Conservation (phyloP, 2,329 filamentous ascomycete genomes). For the Chrysoporthe cubensis region DNA sequence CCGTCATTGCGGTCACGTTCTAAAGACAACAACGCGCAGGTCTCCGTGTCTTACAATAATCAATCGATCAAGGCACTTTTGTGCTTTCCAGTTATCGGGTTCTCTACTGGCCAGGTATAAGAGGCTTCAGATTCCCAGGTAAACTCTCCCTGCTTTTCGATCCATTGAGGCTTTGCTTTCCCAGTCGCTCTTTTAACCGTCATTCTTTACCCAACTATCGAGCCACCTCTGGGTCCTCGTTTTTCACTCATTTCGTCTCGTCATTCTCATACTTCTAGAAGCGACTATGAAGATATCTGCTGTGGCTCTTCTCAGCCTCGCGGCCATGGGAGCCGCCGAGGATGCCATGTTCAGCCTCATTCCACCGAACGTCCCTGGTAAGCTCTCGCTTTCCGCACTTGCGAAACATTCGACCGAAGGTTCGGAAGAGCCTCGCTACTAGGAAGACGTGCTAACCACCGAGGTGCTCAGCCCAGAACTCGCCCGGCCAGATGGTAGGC, state of each 20-base stretch:
- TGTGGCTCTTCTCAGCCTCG: slow-evolving; percentile 7
- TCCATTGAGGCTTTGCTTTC: no score
- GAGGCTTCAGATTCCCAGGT: not conserved
- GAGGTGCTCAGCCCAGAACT: no score
- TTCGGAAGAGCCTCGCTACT: no score
- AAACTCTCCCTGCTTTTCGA: no score
- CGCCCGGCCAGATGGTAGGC: no score
- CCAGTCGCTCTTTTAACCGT: not conserved
- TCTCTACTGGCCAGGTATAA: not conserved
- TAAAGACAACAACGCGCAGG: not conserved
- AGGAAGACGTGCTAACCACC: no score
- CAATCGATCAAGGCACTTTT: not conserved
- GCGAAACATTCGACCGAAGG: no score
- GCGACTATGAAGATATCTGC: slow-evolving; percentile 7
- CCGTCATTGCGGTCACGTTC: not conserved
- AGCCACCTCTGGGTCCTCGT: no score
- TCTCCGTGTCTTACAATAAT: not conserved
- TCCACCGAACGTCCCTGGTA: not conserved
- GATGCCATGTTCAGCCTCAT: not conserved
- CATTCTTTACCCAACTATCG: not conserved
- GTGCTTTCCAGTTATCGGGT: not conserved
- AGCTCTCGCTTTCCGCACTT: not conserved
- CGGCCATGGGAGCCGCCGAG: slow-evolving; percentile 6
- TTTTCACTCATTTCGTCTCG: not conserved
- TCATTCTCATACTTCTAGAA: not conserved